Base-by-base conservation (phyloP, 352 stramenopile genomes). In the Phytophthora lateralis region DNA sequence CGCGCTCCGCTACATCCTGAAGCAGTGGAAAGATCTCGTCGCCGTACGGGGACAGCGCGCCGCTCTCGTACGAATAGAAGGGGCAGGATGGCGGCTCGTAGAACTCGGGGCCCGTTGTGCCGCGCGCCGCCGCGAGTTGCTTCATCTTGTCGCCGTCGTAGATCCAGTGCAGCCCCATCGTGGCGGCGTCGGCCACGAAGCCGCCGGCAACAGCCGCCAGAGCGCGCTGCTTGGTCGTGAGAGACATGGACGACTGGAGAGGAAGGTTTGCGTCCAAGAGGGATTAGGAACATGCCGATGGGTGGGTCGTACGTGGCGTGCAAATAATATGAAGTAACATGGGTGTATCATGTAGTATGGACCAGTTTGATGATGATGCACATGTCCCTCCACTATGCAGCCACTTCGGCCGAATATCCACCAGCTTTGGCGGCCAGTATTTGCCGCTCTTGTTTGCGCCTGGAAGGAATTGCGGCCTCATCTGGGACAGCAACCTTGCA, bases 161-260 rank as follows among this genome's bases (percentile, higher is more conserved):
- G 77, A 90, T 88, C 81, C 81, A 90, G 69, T 90, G 81, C 29
- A 90, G 75, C 0, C 77, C 77, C 81, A 90, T 88, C 21, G 75
- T 84, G 27, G 81, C 81, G 29, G 81, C 81, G 46, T 90, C 81
- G 10, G 74, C 73, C 49, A 90, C 79, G 43, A 90, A 84, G 52
- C 72, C 73, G 4, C 73, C 77, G 15, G 80, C 37, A 32, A 87
- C 71, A 10, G 77, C 81, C 32, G 72, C 63, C 24, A 82, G 44
- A 1, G 80, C 80, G 58, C 76, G 75, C 38, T 80, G 73, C 53
- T 85, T 73, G 37, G 58, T 44, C 21, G 59, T 61, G 12, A 66
- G 52, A 35, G 64, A 55, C 64, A 73, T 69, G 20, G 27, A 10
- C 21, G 11, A 18, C 12, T 58, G 41, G 18, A 38, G 43, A 12